phyloP scores from a whole-genome alignment of 2,329 filamentous ascomycete genomes.

The Bipolaris sorokiniana region DNA sequence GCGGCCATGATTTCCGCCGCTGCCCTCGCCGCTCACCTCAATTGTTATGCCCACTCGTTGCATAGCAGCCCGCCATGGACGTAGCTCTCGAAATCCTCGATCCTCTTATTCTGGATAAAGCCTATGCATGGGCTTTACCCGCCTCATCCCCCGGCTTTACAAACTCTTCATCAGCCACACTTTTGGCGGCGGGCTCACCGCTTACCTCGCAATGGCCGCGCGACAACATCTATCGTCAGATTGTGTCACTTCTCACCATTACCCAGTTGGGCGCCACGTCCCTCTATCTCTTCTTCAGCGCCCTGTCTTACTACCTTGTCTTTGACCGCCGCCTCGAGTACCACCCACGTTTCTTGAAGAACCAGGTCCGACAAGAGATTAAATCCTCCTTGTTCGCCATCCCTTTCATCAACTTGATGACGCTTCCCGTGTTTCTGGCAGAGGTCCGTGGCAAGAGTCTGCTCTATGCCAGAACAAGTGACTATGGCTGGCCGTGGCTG shows the following conservation, averaged over 20 bases:
- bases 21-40: conserved; percentile 6
- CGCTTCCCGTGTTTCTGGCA: conserved; percentile 8
- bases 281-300: conserved; percentile 14
- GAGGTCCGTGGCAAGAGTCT: conserved; percentile 13
- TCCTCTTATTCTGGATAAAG: conserved; percentile 15
- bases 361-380: conserved; percentile 13
- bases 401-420: conserved; percentile 12
- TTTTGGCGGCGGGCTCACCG: conserved; percentile 1
- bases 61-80: conserved; percentile 12
- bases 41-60: conserved; percentile 9
- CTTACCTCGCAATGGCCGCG: conserved; percentile 11
- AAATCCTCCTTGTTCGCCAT: conserved; percentile 9
- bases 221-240: conserved; percentile 16
- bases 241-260: conserved; percentile 10
- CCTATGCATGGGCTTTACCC: conserved; percentile 14
- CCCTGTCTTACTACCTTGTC: conserved; percentile 9
- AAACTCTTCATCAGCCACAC: conserved; percentile 8
- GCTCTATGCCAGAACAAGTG: conserved; percentile 4
- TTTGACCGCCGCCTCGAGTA: conserved; percentile 15
- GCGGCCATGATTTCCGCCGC: conserved; percentile 7
- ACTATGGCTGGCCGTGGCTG: conserved; percentile 13
- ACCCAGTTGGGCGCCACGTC: conserved; percentile 12
- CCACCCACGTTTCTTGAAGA: conserved; percentile 14
- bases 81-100: conserved; percentile 14
- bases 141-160: not conserved